Base-by-base conservation (phyloP, 305 asterid species). In the Solanum hybrid region DNA sequence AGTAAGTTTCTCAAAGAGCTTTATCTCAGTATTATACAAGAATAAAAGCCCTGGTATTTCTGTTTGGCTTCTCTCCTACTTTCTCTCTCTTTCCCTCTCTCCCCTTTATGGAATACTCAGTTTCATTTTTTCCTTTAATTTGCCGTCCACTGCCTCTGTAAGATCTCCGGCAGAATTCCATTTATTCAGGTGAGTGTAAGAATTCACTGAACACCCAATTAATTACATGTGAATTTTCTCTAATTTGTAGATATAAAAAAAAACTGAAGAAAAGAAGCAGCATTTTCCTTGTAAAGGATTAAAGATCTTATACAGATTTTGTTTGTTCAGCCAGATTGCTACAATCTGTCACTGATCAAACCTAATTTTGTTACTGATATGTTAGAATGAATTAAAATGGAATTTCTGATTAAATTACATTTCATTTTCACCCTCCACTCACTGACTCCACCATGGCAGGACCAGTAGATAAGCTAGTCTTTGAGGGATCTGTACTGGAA, bases 151-250 rank as follows among this genome's bases (percentile, higher is more conserved):
- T 90, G 89, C 92, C 89, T 92, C 92, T 26, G 91, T 91, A 89
- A 95, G 94, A 95, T 95, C 97, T 91, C 91, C 93, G 92, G 94
- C 94, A 93, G 71, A 66, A 91, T 82, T 90, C 86, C 88, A 36
- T 78, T 85, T 87, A 32, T 89, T 90, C 88, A 66, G 94, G 95
- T 94, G 78, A 92, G 93, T 19, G 24, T 79, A 91, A 24, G 35
- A 85, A 72, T 87, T 87, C 84, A 87, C 36, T 40, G 5, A 73
- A 35, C 29, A 26, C 71, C 42, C 8, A 40, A 75, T 17, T 22
- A 78, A 24, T 19, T 66, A 88, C 22, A 36, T n/a, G 38, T 56
- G 19, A 12, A 60, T 51, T 85, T 22, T 85, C 42, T 56, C 4
- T 31, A 85, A 19, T 85, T 56, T 85, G 26, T 19, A 45, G 42